Evolutionary conservation across 2,329 filamentous ascomycete genomes (phyloP), one percentile per base, ranked within the genome.

Genomic region (Fusarium devonianum): DNA sequence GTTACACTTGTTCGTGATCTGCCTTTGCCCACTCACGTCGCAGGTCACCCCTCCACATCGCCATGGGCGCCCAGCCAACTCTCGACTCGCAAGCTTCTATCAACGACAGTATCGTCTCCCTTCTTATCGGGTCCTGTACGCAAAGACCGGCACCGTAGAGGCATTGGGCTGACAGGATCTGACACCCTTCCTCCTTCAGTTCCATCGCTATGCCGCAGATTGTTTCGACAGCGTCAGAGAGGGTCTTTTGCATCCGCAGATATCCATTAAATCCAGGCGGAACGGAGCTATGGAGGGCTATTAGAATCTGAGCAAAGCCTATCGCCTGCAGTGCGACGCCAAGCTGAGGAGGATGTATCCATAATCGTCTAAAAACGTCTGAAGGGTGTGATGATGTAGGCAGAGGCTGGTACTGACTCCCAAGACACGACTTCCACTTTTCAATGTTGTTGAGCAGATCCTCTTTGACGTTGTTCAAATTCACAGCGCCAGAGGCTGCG

Each of bases 1-100:
- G n/a, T n/a, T n/a, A n/a, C n/a, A n/a, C n/a, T n/a, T n/a, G n/a
- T 33, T 37, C 87, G 64, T 88, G 84, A 23, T 87, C 68, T 16
- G 28, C 28, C 13, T 30, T 18, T 30, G 28, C 28, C 28, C 28
- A 30, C 13, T 30, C 28, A 16, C 10, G 28, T 10, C 28, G 6
- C 11, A 30, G 10, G 28, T 30, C 28, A 30, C 21, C 19, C 16
- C 33, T 35, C 33, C 33, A 35, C 13, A 16, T 35, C 4, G 12
- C 33, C 17, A 35, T 35, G 16, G 33, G 33, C 8, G 33, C 33
- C 74, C 74, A 77, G 5, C 71, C 70, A 8, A 70, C 72, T 30
- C 70, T 60, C 12, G 44, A 55, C 28, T 72, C 69, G 47, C 73
- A 72, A 14, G 68, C 59, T 34, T 66, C 60, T 36, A 76, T 72